Evolutionary conservation across 2,329 filamentous ascomycete genomes (phyloP), one percentile per base, ranked within the genome.

Genomic region (Exophiala lecanii-corni): DNA sequence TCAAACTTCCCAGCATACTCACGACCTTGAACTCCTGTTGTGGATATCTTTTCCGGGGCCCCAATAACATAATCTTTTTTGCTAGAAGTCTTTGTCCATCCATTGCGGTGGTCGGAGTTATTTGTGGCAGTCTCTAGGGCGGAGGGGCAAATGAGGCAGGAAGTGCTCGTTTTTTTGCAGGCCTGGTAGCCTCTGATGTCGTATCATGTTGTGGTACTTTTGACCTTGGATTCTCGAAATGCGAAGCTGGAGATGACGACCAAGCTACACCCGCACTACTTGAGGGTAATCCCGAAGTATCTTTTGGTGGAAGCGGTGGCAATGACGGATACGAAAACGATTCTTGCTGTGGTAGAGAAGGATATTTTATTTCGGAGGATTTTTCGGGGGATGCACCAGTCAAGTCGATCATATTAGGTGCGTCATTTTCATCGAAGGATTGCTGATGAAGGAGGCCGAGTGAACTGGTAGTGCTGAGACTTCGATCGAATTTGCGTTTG

Each of bases 341-440:
- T 10, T 48, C 40, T 12, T 36, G 13, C 31, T 40, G 40, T 20
- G 49, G 45, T 9, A 53, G 35, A 2, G 47, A 41, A 3, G 45
- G 39, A 9, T 57, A 49, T 25, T 43, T 36, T 55, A 62, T 19
- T 31, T 57, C 23, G 53, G 60, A 38, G 47, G 51, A 71, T 3
- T 78, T 70, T 69, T 1, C 70, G 63, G 0, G 81, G 79, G 45
- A 79, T 73, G 45, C 85, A 74, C 39, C 81, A 75, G 50, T 89
- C 15, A 85, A 64, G 49, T 86, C 85, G 17, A 94, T 70, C 42
- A 88, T 78, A 55, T 95, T 89, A 56, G 88, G 87, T 54, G 94
- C 92, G 59, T 95, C 89, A 55, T 91, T 82, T 50, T 89, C 85
- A 47, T 81, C 78, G 50, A 89, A 85, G 47, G 75, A 78, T 7